Evolutionary conservation across 139 green algal genomes (phyloP).

Genomic region (Chlamydomonas asymmetrica): DNA sequence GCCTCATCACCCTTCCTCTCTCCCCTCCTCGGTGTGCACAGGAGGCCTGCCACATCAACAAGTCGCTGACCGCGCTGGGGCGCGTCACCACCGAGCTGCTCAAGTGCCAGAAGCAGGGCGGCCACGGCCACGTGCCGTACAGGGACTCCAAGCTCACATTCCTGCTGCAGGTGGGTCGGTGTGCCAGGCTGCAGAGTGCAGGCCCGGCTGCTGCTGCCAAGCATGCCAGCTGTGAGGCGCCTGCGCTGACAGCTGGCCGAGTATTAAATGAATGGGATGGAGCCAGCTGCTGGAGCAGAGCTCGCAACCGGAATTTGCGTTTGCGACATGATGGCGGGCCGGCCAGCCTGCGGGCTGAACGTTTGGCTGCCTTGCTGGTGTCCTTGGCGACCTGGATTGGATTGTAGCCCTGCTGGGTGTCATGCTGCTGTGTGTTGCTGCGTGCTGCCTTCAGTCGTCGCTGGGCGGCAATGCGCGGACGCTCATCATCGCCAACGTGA

Average conservation of each 20-base stretch:
- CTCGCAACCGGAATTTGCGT: too few species aligned
- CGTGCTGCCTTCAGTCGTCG: slow-evolving; percentile 86
- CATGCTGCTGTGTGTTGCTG: background rate
- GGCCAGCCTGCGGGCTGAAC: too few species aligned
- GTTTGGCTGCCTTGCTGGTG: slow-evolving; percentile 3
- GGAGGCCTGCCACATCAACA: slow-evolving; percentile 91
- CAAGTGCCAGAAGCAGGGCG: slow-evolving; percentile 59
- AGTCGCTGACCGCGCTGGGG: slow-evolving; percentile 89
- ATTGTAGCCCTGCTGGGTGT: slow-evolving; percentile 7
- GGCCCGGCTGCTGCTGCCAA: background rate
- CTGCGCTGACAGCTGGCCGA: too few species aligned
- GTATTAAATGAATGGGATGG: background rate
- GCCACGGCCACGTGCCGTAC: slow-evolving; percentile 89
- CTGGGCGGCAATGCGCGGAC: slow-evolving; percentile 96
- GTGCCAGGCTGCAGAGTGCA: background rate
- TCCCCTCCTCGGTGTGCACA: too few species aligned
- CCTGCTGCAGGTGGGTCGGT: slow-evolving; percentile 80
- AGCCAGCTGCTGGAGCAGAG: too few species aligned
- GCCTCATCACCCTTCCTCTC: too few species aligned
- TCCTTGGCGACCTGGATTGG: too few species aligned
- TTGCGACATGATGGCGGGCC: too few species aligned
- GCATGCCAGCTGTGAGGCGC: too few species aligned
- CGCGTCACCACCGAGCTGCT: slow-evolving; percentile 90
- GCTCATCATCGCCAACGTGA: slow-evolving; percentile 90
- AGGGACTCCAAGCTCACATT: slow-evolving; percentile 95